Base-by-base conservation (phyloP, 441 rosid genomes). In the Erodium trifolium region DNA sequence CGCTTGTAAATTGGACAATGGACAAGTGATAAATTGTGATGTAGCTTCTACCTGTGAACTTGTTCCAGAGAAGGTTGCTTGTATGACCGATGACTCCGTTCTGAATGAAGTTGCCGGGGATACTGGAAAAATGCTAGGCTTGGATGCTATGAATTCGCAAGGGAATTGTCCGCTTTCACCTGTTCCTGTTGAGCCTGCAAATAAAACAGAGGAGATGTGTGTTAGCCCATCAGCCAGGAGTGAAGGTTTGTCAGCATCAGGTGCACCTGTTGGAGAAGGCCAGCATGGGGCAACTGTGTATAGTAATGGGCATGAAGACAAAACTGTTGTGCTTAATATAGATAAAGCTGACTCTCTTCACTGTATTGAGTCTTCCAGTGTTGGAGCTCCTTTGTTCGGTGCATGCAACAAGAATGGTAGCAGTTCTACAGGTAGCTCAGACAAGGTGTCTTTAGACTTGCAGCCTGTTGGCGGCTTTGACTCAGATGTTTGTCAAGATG, bases 241-340 rank as follows among this genome's bases (percentile, higher is more conserved):
- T 60, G 77, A 67, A 43, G 71, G 18, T 87, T 31, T 37, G 87
- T 85, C 55, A 80, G 87, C 66, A 69, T 68, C 65, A 75, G 71
- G 75, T 10, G 72, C 43, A 37, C 12, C 34, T 59, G 57, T 16
- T 14, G 70, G 51, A 3, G 64, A 60, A 39, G 74, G 31, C 59
- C 34, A 3, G 34, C 34, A 31, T 31, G 34, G 34, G 34, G 34
- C 34, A 31, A 31, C 34, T 31, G 34, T 31, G 34, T 31, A 31
- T 31, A 31, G 34, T 31, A 31, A 31, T 31, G 34, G 34, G 34
- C 34, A 3, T 31, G 34, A 31, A 31, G 34, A 31, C 34, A 31
- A 2, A 31, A 62, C 70, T 67, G 68, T 73, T 62, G 51, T 60
- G 1, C 62, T 66, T 11, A 67, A 34, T 69, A 2, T 4, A 18